phyloP scores from a whole-genome alignment of 208 protist genomes.

The Trypanosoma congolense region DNA sequence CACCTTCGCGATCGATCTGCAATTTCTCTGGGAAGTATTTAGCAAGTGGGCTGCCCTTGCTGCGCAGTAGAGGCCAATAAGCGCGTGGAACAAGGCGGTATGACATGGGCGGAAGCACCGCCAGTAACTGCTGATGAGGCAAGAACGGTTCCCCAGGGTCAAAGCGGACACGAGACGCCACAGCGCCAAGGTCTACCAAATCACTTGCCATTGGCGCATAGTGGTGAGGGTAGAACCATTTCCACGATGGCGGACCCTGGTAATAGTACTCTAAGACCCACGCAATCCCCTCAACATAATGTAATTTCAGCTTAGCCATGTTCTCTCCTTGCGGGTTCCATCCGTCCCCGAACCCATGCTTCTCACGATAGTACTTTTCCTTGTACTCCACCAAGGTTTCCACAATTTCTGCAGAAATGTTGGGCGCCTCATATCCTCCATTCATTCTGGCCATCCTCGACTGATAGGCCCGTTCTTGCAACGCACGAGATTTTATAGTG shows the following conservation, averaged over 20 bases:
- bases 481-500: slow-evolving; percentile 53
- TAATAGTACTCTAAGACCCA: slow-evolving; percentile 91
- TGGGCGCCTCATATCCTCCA: slow-evolving; percentile 57
- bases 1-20: slow-evolving; percentile 84
- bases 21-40: slow-evolving; percentile 83
- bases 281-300: slow-evolving; percentile 85
- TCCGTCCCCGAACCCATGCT: slow-evolving; percentile 76
- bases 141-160: slow-evolving; percentile 76
- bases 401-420: slow-evolving; percentile 25
- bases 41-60: slow-evolving; percentile 59
- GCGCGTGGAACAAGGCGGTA: slow-evolving; percentile 84
- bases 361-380: slow-evolving; percentile 79
- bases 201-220: slow-evolving; percentile 91
- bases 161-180: slow-evolving; percentile 57
- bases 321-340: slow-evolving; percentile 57
- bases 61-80: slow-evolving; percentile 82
- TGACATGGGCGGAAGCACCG: slow-evolving; percentile 95
- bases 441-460: slow-evolving; percentile 47
- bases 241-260: slow-evolving; percentile 83
- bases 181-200: slow-evolving; percentile 68
- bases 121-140: slow-evolving; percentile 96
- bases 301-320: slow-evolving; percentile 59
- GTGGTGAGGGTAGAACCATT: slow-evolving; percentile 92
- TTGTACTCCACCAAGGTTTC: slow-evolving; percentile 60
- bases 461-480: slow-evolving; percentile 79